Conservation (phyloP, 2,329 filamentous ascomycete genomes). For the Neoarthrinium moseri region DNA sequence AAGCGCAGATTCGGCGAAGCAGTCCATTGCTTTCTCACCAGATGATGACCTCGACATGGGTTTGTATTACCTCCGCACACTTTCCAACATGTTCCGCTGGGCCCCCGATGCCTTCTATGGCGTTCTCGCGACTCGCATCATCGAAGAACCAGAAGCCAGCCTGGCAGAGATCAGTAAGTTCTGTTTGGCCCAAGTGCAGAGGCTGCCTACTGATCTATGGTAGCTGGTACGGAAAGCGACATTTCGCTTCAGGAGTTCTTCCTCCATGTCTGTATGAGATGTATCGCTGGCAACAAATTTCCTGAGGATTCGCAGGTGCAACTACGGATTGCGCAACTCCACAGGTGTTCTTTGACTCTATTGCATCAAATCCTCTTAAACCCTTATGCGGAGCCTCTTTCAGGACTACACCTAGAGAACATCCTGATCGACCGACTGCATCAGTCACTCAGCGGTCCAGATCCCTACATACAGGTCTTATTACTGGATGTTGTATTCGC, state of each 20-base stretch:
- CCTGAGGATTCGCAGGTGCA: conserved; percentile 34
- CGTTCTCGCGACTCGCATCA: conserved; percentile 62
- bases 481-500: conserved; percentile 77
- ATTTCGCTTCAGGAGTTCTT: conserved; percentile 67
- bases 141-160: conserved; percentile 45
- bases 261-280: conserved; percentile 63
- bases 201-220: conserved; percentile 20
- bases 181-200: conserved; percentile 13
- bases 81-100: conserved; percentile 71
- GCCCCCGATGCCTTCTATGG: conserved; percentile 70
- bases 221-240: conserved; percentile 54
- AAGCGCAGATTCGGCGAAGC: conserved; percentile 22
- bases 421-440: conserved; percentile 68
- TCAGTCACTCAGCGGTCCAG: conserved; percentile 58
- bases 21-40: conserved; percentile 38
- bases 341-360: conserved; percentile 68
- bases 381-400: conserved; percentile 58
- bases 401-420: conserved; percentile 67
- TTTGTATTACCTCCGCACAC: conserved; percentile 72
- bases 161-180: conserved; percentile 52
- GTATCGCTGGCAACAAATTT: conserved; percentile 47
- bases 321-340: conserved; percentile 62
- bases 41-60: conserved; percentile 74
- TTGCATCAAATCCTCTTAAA: conserved; percentile 68
- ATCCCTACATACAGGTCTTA: conserved; percentile 72